Evolutionary conservation across 1,284 basidiomycete genomes (phyloP).

Genomic region (Malassezia nana): DNA sequence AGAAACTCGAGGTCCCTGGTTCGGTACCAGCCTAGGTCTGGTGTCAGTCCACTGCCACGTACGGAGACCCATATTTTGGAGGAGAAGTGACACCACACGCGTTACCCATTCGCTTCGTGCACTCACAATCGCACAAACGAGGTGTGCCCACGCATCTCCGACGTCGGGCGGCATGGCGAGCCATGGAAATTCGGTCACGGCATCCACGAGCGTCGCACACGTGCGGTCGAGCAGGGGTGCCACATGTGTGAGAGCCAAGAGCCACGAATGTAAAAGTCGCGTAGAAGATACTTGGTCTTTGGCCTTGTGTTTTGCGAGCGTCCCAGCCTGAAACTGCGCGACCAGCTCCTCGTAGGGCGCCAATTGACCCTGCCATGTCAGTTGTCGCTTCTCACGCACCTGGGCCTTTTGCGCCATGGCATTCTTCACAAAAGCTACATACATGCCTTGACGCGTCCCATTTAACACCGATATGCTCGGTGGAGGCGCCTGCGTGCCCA

Average conservation of each 20-base stretch:
- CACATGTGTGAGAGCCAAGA: slow-evolving; percentile 53
- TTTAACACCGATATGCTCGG: background rate
- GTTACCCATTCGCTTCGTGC: slow-evolving; percentile 87
- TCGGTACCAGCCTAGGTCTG: slow-evolving; percentile 19
- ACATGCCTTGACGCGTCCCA: slow-evolving; percentile 58
- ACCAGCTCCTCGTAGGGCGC: slow-evolving; percentile 53
- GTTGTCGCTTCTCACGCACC: slow-evolving; percentile 51
- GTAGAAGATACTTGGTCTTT: slow-evolving; percentile 15
- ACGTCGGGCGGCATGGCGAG: slow-evolving; percentile 64
- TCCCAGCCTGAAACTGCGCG: slow-evolving; percentile 50
- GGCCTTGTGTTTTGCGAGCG: slow-evolving; percentile 9
- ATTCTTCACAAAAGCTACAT: slow-evolving; percentile 70
- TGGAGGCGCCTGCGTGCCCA: background rate
- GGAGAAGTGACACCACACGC: slow-evolving; percentile 54
- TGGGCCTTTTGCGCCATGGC: slow-evolving; percentile 64
- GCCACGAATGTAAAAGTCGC: slow-evolving; percentile 45
- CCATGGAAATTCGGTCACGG: slow-evolving; percentile 82
- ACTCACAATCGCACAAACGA: slow-evolving; percentile 81
- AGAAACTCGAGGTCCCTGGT: slow-evolving; percentile 14
- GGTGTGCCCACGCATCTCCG: slow-evolving; percentile 54
- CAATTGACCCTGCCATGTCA: slow-evolving; percentile 20
- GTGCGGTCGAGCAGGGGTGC: slow-evolving; percentile 61
- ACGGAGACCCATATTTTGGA: slow-evolving; percentile 11
- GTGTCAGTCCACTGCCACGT: background rate
- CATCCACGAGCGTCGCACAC: slow-evolving; percentile 74